Conservation (phyloP, 2,329 filamentous ascomycete species). For the Apiospora aurea region DNA sequence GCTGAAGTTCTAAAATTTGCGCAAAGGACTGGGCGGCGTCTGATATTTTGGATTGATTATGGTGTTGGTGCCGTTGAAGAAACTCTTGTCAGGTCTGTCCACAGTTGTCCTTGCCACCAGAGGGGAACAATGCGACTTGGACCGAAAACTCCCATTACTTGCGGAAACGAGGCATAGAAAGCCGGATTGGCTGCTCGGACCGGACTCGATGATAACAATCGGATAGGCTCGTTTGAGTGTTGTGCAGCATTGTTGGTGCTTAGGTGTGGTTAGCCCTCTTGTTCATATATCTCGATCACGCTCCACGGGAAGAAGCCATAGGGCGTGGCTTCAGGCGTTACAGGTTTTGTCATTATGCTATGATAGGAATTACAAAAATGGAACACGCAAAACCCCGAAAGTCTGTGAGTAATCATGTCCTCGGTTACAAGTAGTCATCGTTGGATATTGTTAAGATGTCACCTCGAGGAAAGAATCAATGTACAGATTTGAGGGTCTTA, state of each 20-base stretch:
- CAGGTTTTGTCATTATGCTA: conserved; percentile 23
- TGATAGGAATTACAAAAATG: conserved; percentile 26
- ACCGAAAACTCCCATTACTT: not conserved
- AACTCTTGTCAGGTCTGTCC: conserved; percentile 15
- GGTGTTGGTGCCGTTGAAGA: conserved; percentile 19
- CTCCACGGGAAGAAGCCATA: conserved; percentile 27
- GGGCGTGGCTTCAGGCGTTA: conserved; percentile 29
- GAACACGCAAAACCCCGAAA: not conserved
- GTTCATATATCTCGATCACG: conserved; percentile 24
- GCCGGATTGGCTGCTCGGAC: conserved; percentile 10
- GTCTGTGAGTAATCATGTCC: not conserved
- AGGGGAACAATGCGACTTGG: not conserved
- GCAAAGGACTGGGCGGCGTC: conserved; percentile 27
- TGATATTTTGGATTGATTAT: not conserved
- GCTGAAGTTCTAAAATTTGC: conserved; percentile 51
- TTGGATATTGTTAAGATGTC: no score
- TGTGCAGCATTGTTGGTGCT: conserved; percentile 17
- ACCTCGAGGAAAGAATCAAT: not conserved
- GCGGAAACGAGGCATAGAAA: not conserved
- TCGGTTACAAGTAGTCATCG: not conserved
- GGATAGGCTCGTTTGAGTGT: conserved; percentile 11
- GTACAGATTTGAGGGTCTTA: conserved; percentile 12
- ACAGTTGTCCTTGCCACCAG: not conserved
- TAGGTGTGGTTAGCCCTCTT: conserved; percentile 15
- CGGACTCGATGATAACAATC: conserved; percentile 9